Evolutionary conservation across 768 basidiomycete genomes (phyloP), one percentile per base, ranked within the genome.

Genomic region (Phylloporus sp.): DNA sequence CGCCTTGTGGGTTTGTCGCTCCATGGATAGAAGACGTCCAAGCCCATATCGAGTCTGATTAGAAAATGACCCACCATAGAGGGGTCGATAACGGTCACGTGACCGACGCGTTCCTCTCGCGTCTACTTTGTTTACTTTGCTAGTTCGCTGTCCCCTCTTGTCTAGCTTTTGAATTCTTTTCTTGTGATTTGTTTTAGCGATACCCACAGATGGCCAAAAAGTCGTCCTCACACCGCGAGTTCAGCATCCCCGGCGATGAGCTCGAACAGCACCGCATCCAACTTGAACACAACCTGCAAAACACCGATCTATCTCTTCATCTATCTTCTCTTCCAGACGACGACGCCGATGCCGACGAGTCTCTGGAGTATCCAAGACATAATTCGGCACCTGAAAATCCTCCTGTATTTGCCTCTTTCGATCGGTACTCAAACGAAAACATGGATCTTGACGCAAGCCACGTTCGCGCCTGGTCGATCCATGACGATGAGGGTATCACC

Each of bases 1-100:
- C 0, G 86, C 74, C 68, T 95, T 95, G 71, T 95, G 91, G 26
- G 79, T 79, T 62, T 80, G 80, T 49, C 86, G 81, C 55, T 88
- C 86, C 87, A 88, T 88, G 53, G 10, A 88, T 88, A 52, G 10
- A 29, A n/a, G 27, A 47, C 10, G 15, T 42, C 16, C 40, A 34
- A 34, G 38, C 60, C 5, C 15, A 34, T 18, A 41, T 43, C 16
- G 8, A 16, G 16, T 10, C 20, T 13, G 4, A 27, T 27, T 9
- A 23, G 22, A n/a, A 27, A 42, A 54, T 31, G 45, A 64, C 64
- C 64, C 53, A 0, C 1, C 13, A 4, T 11, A 11, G 41, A 28
- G 24, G 24, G 24, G 42, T 43, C 4, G 42, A 45, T 38, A 29
- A 51, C 60, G 63, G 9, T 55, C 67, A 68, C 62, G 62, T 68